Base-by-base conservation (phyloP, 495 filamentous ascomycete species). In the Xylaria cubensis region DNA sequence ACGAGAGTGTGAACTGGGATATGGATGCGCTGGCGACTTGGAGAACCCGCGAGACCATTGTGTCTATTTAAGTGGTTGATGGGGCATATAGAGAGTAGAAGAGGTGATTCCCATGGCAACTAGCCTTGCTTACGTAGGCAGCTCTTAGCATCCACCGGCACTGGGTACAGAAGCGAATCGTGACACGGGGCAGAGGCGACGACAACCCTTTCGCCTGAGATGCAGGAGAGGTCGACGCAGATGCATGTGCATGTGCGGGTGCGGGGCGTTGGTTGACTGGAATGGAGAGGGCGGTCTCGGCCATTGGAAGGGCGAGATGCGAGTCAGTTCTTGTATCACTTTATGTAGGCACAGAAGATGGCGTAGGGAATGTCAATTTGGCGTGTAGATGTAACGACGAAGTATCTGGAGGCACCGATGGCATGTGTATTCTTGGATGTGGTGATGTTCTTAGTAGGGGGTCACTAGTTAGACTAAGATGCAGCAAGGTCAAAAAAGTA, bases 91-190 rank as follows among this genome's bases (percentile, higher is more conserved):
- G 24, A 24, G 41, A 1, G 36, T 39, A 7, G 50, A 55, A 5
- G 4, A 21, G 19, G 4, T 19, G 36, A 44, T 68, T 36, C 26
- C 3, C 0, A 44, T n/a, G 24, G 66, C 41, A 29, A 29, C 15
- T 41, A n/a, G 44, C 2, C 32, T 34, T 39, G 85, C 90, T 76
- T 86, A 94, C 92, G 79, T 93, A 94, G 70, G 92, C 92, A 46
- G 92, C 92, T 65, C 95, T 84, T 12, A 98, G 83, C 88, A 97
- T 92, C 95, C 95, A 98, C 84, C 93, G 93, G 79, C 93, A 96
- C 77, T 93, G 91, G 1, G 91, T 94, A 80, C 93, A 95, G 83
- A 90, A 96, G 71, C 89, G 84, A 76, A 96, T 95, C 32, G 88
- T 90, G 69, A 96, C 84, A 36, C 92, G 87, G 26, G 92, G 92